Conservation (phyloP, 2,329 filamentous ascomycete species). For the Aspergillus sp. region DNA sequence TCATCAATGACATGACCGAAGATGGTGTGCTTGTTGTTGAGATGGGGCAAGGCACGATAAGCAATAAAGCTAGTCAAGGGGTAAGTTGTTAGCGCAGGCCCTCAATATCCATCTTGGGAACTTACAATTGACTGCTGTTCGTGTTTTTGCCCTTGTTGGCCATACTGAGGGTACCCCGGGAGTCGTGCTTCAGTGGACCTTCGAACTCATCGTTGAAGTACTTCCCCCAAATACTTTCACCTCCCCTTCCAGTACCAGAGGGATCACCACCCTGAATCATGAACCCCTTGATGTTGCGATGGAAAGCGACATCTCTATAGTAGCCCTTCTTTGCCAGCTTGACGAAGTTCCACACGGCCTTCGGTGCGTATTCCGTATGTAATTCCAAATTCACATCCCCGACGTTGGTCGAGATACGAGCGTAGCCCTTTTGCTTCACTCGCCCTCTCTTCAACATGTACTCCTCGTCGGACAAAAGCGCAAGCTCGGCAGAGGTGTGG, state of each 20-base stretch:
- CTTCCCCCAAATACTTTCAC: constrained; percentile 88
- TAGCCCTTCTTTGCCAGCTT: constrained; percentile 85
- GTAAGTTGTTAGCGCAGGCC: not conserved
- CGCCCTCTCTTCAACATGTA: constrained; percentile 92
- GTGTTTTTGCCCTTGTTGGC: constrained; percentile 99
- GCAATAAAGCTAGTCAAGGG: constrained; percentile 69
- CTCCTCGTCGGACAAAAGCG: constrained; percentile 87
- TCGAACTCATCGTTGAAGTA: constrained; percentile 94
- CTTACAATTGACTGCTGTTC: constrained; percentile 82
- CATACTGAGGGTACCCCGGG: constrained; percentile 83
- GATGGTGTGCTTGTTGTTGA: constrained; percentile 96
- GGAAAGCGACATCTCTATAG: constrained; percentile 81
- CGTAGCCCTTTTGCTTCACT: constrained; percentile 88
- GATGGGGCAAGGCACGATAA: constrained; percentile 79
- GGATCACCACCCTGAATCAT: constrained; percentile 99
- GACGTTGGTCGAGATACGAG: constrained; percentile 80
- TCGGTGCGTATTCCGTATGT: constrained; percentile 85
- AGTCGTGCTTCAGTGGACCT: constrained; percentile 80
- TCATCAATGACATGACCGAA: constrained; percentile 83
- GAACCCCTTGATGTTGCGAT: constrained; percentile 91
- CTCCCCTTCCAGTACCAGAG: constrained; percentile 87
- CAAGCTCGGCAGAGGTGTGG: constrained; percentile 83
- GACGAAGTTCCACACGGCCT: constrained; percentile 96
- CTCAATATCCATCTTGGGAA: not conserved
- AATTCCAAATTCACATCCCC: constrained; percentile 87